Conservation (phyloP, 108 stramenopile species). For the Aurantiochytrium sp. region DNA sequence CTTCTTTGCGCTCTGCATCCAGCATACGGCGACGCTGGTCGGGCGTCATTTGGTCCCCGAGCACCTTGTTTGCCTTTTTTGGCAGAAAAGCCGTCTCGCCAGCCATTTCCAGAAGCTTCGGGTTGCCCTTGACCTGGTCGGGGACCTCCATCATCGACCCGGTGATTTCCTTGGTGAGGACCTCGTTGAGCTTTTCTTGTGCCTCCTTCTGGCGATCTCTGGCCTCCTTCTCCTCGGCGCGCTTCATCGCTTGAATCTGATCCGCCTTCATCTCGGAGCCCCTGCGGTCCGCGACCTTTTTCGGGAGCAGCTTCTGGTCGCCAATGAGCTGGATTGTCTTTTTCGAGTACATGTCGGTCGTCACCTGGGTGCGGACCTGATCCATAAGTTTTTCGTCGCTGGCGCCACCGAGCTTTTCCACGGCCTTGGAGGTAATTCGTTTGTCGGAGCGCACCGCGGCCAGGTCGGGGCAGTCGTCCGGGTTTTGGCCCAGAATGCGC, state of each 20-base stretch:
- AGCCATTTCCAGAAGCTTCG: not conserved
- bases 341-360: not conserved
- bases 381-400: not conserved
- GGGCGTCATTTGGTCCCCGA: not conserved
- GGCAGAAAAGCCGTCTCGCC: not conserved
- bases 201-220: not conserved
- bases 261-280: not conserved
- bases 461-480: not conserved
- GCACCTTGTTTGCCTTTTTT: not conserved
- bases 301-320: not conserved
- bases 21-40: not conserved
- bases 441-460: not conserved
- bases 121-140: not conserved
- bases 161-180: not conserved
- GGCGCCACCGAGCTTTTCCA: not conserved
- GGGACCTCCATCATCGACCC: not conserved
- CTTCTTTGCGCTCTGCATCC: not conserved
- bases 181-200: not conserved
- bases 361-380: not conserved
- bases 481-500: not conserved
- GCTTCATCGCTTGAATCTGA: not conserved
- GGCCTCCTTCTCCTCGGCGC: not conserved
- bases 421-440: not conserved
- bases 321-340: constrained; percentile 21
- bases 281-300: not conserved